Base-by-base conservation (phyloP, 2,329 filamentous ascomycete species). In the Phaeosphaeria sp. region DNA sequence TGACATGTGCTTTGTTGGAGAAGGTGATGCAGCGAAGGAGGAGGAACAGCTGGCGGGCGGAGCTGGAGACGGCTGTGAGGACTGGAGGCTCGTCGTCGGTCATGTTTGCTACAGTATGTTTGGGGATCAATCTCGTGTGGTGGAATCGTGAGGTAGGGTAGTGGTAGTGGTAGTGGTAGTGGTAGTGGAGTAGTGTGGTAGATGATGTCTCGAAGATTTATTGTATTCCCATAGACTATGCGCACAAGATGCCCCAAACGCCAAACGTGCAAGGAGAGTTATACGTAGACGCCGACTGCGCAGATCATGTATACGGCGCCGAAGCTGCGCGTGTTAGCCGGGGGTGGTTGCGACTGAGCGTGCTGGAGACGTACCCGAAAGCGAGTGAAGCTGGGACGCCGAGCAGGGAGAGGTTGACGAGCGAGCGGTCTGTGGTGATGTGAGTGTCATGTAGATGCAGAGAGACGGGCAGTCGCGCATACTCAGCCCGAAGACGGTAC, bases 261-360 rank as follows among this genome's bases (percentile, higher is more conserved):
- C 69, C 69, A 62, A 62, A 56, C 58, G 58, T 64, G 60, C 53
- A 60, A 60, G 60, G 60, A 67, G 69, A 67, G n/a, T 80, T 87
- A 99, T 78, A 99, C 92, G 88, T 99, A 98, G 75, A 99, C 95
- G 77, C 95, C 95, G 77, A 95, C 95, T 59, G 93, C 95, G 81
- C 95, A 99, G 81, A 99, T 98, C 90, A 97, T 97, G 81, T 95
- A 97, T 46, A 99, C 93, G 50, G 94, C 90, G 69, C 95, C 95
- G 78, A 97, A 91, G 50, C 94, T 97, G 73, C n/a, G 41, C 15
- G n/a, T 46, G 23, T 46, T 36, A 50, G 42, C 48, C 6, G 17
- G 7, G 22, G n/a, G 17, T 9, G 22, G n/a, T 23, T n/a, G 27
- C 30, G 3, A n/a, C 15, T 6, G 17, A 18, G 18, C 33, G 21